Evolutionary conservation across 441 rosid genomes (phyloP), one percentile per base, ranked within the genome.

Genomic region (Erodium trifolium): DNA sequence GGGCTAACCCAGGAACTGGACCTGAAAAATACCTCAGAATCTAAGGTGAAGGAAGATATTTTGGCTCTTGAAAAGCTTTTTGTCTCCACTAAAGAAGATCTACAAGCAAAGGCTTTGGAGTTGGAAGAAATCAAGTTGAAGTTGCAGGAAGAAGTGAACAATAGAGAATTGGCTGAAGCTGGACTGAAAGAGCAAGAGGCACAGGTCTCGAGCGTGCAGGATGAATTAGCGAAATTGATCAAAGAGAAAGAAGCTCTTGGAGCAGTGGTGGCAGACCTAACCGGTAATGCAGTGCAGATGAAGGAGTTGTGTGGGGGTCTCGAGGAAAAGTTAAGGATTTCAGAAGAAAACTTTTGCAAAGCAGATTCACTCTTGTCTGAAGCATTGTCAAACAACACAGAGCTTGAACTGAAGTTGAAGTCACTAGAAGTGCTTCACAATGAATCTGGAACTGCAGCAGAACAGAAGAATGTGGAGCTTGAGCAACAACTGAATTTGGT

Each of bases 381-480:
- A 78, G 88, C 97, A 68, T 82, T 89, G 78, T 79, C 88, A 12
- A 82, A 80, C 76, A 90, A 79, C 66, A 83, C 84, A 65, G 96
- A 86, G 79, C 94, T 92, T 68, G 91, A 83, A 69, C 78, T 85
- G 77, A 90, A 87, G 78, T 65, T 92, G 82, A 87, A 88, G 74
- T 87, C 89, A 37, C 72, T 88, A 63, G 92, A 87, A 75, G 89
- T 77, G 68, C 85, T 79, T 70, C 88, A 85, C 60, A 72, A 5
- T 60, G 89, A 87, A 76, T 73, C 90, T 19, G 87, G 88, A 72
- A 76, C 78, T 73, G 87, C 74, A 60, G 93, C 87, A 53, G 94
- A 90, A 77, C 88, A 88, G 80, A 86, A 76, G 82, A 91, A 75
- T 34, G 81, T 77, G 70, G 97, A 87, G 85, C 87, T 91, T 75